These are phyloP conservation scores for Blumeria hordei DNA, from an alignment of 2,329 filamentous ascomycete genomes.

Conservation along the genomic window DNA sequence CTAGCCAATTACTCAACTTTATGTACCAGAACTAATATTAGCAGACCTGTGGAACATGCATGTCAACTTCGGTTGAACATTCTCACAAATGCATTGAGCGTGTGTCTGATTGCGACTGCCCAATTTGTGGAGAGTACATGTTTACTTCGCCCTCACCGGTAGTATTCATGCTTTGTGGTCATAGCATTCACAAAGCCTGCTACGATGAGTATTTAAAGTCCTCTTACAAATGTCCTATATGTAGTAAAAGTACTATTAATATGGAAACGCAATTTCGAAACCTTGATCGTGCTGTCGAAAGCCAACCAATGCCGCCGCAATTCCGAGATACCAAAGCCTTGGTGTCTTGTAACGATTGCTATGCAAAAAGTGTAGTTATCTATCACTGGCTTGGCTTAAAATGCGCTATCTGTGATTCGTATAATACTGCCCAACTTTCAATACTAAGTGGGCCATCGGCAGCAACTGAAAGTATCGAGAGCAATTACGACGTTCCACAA, in stretches of 20 bases:
- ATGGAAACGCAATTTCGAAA: conserved; percentile 93
- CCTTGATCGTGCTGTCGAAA: conserved; percentile 63
- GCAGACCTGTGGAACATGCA: conserved; percentile 78
- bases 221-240: conserved; percentile 91
- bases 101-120: conserved; percentile 85
- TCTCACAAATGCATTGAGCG: conserved; percentile 87
- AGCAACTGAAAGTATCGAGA: conserved; percentile 10
- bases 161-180: conserved; percentile 85
- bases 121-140: conserved; percentile 90
- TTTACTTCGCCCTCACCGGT: conserved; percentile 76
- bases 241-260: conserved; percentile 87
- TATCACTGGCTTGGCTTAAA: conserved; percentile 94
- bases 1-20: background rate
- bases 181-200: conserved; percentile 82
- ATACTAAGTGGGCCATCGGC: conserved; percentile 24
- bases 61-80: conserved; percentile 62
- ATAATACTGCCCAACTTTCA: conserved; percentile 42
- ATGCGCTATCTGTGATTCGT: conserved; percentile 49
- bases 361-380: conserved; percentile 57
- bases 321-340: conserved; percentile 59
- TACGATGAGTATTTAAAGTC: conserved; percentile 70
- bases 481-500: conserved; percentile 2
- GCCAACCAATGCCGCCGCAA: conserved; percentile 77
- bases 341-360: conserved; percentile 87
- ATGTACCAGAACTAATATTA: conserved; percentile 1